Conservation (phyloP, 2,329 filamentous ascomycete species). For the Dryadomyces quercivorus region DNA sequence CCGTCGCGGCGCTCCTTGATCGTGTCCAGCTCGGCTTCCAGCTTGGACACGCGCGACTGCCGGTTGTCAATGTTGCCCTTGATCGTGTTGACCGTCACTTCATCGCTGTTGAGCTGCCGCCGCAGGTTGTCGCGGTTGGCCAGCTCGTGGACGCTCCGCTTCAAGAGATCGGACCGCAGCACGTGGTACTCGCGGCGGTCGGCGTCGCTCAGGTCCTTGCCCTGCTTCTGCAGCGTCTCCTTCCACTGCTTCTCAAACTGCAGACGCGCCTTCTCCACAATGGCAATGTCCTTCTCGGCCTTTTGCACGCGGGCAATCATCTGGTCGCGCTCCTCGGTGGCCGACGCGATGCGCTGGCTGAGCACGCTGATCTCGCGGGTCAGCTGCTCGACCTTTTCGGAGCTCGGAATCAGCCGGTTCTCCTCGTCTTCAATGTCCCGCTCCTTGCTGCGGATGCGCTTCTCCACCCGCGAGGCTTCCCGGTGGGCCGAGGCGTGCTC, state of each 20-base stretch:
- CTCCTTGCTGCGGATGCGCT: slow-evolving; percentile 73
- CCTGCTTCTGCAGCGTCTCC: slow-evolving; percentile 73
- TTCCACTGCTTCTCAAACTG: slow-evolving; percentile 83
- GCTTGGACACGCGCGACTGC: slow-evolving; percentile 59
- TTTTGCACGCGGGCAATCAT: slow-evolving; percentile 59
- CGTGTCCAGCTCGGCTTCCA: slow-evolving; percentile 57
- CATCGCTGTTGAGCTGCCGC: slow-evolving; percentile 81
- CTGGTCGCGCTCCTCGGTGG: slow-evolving; percentile 64
- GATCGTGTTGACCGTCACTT: slow-evolving; percentile 79
- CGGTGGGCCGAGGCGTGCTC: slow-evolving; percentile 69
- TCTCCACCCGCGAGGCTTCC: slow-evolving; percentile 69
- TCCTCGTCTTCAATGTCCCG: slow-evolving; percentile 78
- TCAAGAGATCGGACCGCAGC: slow-evolving; percentile 73
- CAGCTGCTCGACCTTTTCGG: slow-evolving; percentile 81
- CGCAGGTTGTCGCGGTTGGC: slow-evolving; percentile 75
- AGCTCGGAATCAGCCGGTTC: slow-evolving; percentile 74
- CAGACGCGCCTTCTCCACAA: slow-evolving; percentile 79
- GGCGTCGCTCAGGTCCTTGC: slow-evolving; percentile 69
- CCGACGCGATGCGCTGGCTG: slow-evolving; percentile 53
- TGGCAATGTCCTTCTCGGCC: slow-evolving; percentile 66
- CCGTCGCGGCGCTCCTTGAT: slow-evolving; percentile 57
- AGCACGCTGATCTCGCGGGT: slow-evolving; percentile 57
- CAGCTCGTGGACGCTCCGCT: slow-evolving; percentile 69
- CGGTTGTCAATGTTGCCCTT: slow-evolving; percentile 77
- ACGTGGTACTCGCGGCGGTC: slow-evolving; percentile 85